A percentile compares a stretch with the other conserved stretches of the same genome.
Conservation (phyloP, 2,329 filamentous ascomycete species). For the Exophiala alcalophila region DNA sequence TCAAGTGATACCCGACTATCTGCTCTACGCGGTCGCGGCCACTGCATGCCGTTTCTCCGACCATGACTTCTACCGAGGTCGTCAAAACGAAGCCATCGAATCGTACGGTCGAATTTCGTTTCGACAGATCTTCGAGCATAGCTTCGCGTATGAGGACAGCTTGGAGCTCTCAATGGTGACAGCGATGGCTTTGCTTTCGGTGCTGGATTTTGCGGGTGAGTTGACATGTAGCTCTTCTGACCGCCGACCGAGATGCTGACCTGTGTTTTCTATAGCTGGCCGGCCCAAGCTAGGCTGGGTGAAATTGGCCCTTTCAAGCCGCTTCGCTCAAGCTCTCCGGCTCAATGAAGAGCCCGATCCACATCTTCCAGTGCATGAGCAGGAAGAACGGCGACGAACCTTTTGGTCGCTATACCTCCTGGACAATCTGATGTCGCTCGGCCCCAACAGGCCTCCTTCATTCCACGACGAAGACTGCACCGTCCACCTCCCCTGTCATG, state of each 20-base stretch:
- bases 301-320: constrained; percentile 45
- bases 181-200: constrained; percentile 37
- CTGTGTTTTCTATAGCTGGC: constrained; percentile 24
- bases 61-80: constrained; percentile 32
- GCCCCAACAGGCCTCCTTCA: constrained; percentile 85
- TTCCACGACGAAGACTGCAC: constrained; percentile 59
- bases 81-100: constrained; percentile 25
- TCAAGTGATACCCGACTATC: constrained; percentile 32
- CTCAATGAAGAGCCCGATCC: constrained; percentile 33
- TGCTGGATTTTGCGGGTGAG: constrained; percentile 42
- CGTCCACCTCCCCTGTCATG: constrained; percentile 24
- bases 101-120: constrained; percentile 36
- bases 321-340: constrained; percentile 57
- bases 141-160: constrained; percentile 34
- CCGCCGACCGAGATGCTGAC: neutral
- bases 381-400: constrained; percentile 81
- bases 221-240: neutral
- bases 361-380: constrained; percentile 57
- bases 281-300: constrained; percentile 34
- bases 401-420: constrained; percentile 96
- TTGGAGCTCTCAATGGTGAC: constrained; percentile 38
- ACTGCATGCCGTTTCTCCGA: constrained; percentile 36
- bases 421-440: constrained; percentile 82
- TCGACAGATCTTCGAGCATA: constrained; percentile 35
- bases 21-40: constrained; percentile 37